A percentile compares a stretch with the other conserved stretches of the same genome.
Evolutionary conservation across 257 asterid genomes (phyloP).

Genomic region (Nicotiana tomentosiformis): DNA sequence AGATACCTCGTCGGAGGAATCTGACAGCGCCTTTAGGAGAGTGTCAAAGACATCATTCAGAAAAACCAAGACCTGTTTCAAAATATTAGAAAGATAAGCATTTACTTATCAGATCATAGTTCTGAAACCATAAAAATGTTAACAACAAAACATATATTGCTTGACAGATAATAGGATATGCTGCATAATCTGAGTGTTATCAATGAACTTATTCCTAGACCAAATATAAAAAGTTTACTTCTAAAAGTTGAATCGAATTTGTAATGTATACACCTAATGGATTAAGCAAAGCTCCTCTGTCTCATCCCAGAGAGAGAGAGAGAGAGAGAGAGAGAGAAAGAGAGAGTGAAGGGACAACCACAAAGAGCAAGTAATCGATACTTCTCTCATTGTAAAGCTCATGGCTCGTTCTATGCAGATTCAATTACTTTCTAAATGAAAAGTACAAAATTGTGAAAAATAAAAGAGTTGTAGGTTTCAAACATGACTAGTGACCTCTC

Average conservation of each 20-base stretch:
- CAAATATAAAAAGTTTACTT: neutral
- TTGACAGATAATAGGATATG: neutral
- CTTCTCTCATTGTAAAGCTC: neutral
- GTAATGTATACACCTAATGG: neutral
- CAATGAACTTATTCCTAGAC: neutral
- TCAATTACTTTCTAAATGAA: neutral
- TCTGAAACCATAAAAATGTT: neutral
- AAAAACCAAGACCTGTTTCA: constrained; percentile 60
- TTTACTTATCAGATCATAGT: neutral
- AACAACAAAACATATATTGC: neutral
- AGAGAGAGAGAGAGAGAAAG: neutral
- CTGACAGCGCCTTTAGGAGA: constrained; percentile 67
- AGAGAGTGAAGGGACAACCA: neutral
- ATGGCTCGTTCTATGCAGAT: neutral
- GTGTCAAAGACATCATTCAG: constrained; percentile 65
- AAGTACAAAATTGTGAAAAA: neutral
- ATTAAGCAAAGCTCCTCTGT: neutral
- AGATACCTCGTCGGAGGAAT: constrained; percentile 82
- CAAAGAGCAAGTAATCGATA: neutral
- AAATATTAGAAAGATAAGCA: constrained; percentile 10
- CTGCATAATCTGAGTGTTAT: neutral
- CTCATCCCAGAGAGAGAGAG: neutral
- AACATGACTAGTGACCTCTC: neutral
- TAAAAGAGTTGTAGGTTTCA: neutral
- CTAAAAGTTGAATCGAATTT: neutral